Evolutionary conservation across 148 eudicot species (phyloP), one percentile per base, ranked within the genome.

Genomic region (Chenopodium berlandieri): DNA sequence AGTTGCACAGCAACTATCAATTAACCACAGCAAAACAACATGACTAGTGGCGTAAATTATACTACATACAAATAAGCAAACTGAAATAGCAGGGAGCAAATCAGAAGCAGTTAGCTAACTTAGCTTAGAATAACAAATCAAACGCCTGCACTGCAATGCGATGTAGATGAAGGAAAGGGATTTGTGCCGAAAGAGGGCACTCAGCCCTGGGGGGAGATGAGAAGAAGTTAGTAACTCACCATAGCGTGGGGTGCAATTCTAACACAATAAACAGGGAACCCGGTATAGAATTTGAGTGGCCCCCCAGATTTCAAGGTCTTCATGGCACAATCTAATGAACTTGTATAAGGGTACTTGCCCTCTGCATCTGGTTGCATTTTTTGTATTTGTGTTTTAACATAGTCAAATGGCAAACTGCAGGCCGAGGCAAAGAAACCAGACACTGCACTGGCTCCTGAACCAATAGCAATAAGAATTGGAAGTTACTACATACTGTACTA

Each of bases 391-490:
- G 98, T 95, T 82, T 95, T 95, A 52, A 95, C 97, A 70, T 92
- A 95, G 82, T 95, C 98, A 80, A 93, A 95, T 1, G 98, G 98
- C 81, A 95, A 84, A 88, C 98, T 95, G 85, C 97, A 90, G 40
- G 98, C 98, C 67, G 98, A 84, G 60, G 98, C 98, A 81, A 93
- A 95, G 85, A 95, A 95, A 40, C 98, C 98, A 31, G 98, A 95
- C 8, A 95, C 97, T 2, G 92, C 4, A 83, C 98, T 95, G 7
- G 98, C 98, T 84, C 97, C 98, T 85, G 79, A 27, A 73, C 1
- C 48, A 52, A 56, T 27, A 14, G 63, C 27, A 62, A 56, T 56
- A 16, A 56, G 16, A 56, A 4, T 56, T 14, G 17, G 22, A 56
- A 56, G 17, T 56, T 3, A 50, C 0, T 50, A 3, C 54, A 12